Base-by-base conservation (phyloP, 768 basidiomycete genomes). In the Boletales sp. region DNA sequence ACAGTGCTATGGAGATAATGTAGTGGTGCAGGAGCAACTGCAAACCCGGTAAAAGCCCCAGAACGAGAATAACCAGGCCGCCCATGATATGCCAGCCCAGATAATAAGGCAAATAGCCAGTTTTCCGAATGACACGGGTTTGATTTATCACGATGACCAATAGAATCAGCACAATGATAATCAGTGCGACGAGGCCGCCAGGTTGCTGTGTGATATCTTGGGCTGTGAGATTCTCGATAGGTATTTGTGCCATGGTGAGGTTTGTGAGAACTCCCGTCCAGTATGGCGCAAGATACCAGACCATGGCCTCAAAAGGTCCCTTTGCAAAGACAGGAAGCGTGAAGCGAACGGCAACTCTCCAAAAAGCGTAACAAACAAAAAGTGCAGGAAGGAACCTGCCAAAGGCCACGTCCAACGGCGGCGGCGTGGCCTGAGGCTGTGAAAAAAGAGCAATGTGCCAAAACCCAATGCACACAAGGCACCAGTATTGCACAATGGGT, bases 391-490 rank as follows among this genome's bases (percentile, higher is more conserved):
- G 74, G 70, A 94, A 94, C 6, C 80, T 78, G 29, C 77, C 79
- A 55, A 94, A 91, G 7, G 81, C 87, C n/a, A 73, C 71, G 48
- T 86, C 81, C 48, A 93, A 67, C 24, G 78, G 76, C 6, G 92
- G 90, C 32, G 87, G 86, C 7, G 74, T 74, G 1, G 73, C 74
- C 40, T 71, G 78, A 7, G 86, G 86, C 59, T 92, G 85, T 9
- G 87, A 87, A 59, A 90, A 91, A 36, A 94, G 77, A 0, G 80
- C 72, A 47, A 90, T 74, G 56, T 94, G 90, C 90, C 91, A 94
- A 64, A 81, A 93, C 2, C 90, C 87, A 40, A 89, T 86, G 70
- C 82, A 88, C 7, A 88, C 81, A n/a, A 90, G 72, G 59, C 77
- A 83, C 86, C 87, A 89, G 66, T 76, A 90, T 3, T 82, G 66